Conservation (phyloP, 345 rosid species). For the Moringa oleifera region DNA sequence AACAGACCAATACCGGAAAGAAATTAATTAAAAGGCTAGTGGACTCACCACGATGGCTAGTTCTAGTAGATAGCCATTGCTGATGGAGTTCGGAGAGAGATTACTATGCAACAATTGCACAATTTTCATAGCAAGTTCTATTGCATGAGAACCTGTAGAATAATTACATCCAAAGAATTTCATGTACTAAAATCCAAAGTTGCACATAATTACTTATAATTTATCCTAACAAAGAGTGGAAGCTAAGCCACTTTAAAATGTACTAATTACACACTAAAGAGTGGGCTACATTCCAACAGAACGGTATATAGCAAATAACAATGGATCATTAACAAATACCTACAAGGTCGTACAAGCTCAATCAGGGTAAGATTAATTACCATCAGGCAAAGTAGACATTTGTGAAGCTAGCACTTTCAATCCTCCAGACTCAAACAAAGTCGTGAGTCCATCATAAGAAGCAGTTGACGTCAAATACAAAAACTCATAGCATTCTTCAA, state of each 20-base stretch:
- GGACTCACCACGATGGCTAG: conserved; percentile 60
- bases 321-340: neutral
- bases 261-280: no score
- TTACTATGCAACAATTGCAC: conserved; percentile 49
- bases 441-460: conserved; percentile 41
- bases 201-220: neutral
- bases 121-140: conserved; percentile 72
- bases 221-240: neutral
- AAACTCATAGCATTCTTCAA: conserved; percentile 76
- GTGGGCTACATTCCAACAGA: neutral
- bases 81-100: conserved; percentile 33
- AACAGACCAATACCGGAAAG: neutral
- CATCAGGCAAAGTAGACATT: conserved; percentile 52
- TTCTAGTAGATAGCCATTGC: conserved; percentile 34
- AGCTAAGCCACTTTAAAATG: no score
- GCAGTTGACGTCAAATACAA: conserved; percentile 62
- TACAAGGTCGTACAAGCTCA: no score
- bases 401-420: conserved; percentile 59
- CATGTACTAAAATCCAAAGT: no score
- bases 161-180: conserved; percentile 3
- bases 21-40: conserved; percentile 1
- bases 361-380: conserved; percentile 27
- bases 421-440: conserved; percentile 60
- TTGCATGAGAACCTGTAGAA: conserved; percentile 59
- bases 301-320: neutral